A percentile compares a stretch with the other conserved stretches of the same genome.
Evolutionary conservation across 1,284 basidiomycete genomes (phyloP).

Genomic region (Trichosporon coremiiforme): DNA sequence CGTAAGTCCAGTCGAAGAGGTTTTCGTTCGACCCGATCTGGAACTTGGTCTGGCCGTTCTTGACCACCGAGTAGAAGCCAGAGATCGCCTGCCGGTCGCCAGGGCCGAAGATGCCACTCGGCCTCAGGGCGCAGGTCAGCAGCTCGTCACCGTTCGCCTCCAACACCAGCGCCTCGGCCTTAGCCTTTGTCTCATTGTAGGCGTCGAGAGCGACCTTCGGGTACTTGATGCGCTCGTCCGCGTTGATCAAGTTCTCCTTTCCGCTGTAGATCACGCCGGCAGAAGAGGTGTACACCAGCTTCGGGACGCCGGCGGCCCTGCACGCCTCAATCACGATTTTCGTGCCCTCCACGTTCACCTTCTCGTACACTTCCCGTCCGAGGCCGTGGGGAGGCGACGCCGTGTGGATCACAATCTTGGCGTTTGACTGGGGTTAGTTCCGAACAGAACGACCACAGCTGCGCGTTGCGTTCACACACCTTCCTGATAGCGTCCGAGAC

Average conservation of each 20-base stretch:
- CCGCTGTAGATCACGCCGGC: slow-evolving; percentile 93
- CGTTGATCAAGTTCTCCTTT: slow-evolving; percentile 70
- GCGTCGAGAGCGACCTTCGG: slow-evolving; percentile 80
- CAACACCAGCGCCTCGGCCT: slow-evolving; percentile 82
- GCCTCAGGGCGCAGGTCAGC: slow-evolving; percentile 85
- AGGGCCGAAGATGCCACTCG: slow-evolving; percentile 96
- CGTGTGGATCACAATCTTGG: slow-evolving; percentile 91
- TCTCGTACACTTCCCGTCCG: slow-evolving; percentile 74
- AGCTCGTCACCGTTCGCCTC: slow-evolving; percentile 82
- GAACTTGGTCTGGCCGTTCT: slow-evolving; percentile 81
- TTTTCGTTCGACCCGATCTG: slow-evolving; percentile 94
- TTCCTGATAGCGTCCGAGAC: slow-evolving; percentile 72
- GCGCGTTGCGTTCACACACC: slow-evolving; percentile 58
- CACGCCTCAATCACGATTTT: slow-evolving; percentile 81
- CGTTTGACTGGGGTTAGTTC: slow-evolving; percentile 63
- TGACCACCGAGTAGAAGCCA: slow-evolving; percentile 78
- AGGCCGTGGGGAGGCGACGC: slow-evolving; percentile 83
- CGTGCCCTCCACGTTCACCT: slow-evolving; percentile 94
- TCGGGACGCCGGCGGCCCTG: slow-evolving; percentile 69
- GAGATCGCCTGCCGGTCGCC: slow-evolving; percentile 87
- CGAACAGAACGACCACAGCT: neutral
- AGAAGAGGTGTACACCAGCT: slow-evolving; percentile 93
- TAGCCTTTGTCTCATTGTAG: slow-evolving; percentile 96
- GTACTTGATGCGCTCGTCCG: slow-evolving; percentile 83
- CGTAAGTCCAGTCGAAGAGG: slow-evolving; percentile 96